A percentile compares a stretch with the other conserved stretches of the same genome.
Evolutionary conservation across 257 asterid species (phyloP).

Genomic region (Solanum boliviense): DNA sequence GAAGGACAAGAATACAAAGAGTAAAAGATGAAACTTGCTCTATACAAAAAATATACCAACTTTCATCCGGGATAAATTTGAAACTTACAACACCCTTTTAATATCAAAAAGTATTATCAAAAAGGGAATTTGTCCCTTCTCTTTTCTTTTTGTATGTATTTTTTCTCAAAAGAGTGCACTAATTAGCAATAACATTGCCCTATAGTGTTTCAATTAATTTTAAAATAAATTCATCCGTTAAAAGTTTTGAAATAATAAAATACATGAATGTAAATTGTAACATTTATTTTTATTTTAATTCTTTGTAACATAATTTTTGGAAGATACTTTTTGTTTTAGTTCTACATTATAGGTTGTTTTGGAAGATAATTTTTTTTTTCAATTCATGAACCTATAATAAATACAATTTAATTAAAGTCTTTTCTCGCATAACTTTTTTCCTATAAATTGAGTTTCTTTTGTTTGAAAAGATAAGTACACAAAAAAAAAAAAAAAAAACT

Average conservation of each 20-base stretch:
- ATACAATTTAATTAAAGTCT: not conserved
- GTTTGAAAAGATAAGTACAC: not conserved
- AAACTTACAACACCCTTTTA: not conserved
- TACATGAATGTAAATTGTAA: no score
- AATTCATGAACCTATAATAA: not conserved
- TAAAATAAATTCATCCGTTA: not conserved
- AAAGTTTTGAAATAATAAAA: no score
- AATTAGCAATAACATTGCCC: not conserved
- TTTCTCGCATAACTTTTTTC: no score
- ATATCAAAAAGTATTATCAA: no score
- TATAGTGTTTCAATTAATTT: not conserved
- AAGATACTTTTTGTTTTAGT: not conserved
- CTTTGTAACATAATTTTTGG: no score
- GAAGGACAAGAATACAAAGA: not conserved
- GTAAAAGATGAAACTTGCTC: no score
- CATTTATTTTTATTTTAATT: no score
- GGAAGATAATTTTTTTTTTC: not conserved
- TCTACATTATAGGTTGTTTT: not conserved
- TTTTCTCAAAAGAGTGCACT: not conserved
- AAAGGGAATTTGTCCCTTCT: not conserved
- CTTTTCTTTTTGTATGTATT: not conserved
- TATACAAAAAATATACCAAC: not conserved
- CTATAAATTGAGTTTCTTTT: not conserved
- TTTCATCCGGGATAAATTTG: not conserved
- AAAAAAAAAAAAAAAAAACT: no score